Evolutionary conservation across 2,329 filamentous ascomycete species (phyloP), one percentile per base, ranked within the genome.

Genomic region (Fusarium redolens): DNA sequence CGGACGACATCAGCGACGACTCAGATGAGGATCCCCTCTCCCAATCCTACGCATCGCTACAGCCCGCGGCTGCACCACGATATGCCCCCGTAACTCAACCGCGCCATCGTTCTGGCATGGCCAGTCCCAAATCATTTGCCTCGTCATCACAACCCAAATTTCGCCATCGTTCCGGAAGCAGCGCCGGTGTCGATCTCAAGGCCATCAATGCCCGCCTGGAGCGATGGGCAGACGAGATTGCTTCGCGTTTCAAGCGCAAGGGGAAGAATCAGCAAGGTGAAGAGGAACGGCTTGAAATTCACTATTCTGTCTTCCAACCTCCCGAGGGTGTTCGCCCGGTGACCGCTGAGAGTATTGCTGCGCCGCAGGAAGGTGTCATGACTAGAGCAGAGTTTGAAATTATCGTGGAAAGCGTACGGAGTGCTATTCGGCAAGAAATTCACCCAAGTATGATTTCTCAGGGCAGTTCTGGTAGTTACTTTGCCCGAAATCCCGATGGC

Each of bases 401-500:
- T 43, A 90, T 97, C 38, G 92, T 98, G 20, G 93, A 97, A 77
- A 97, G 94, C 78, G 96, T 99, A n/a, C 88, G 93, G 72, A 84
- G 91, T 37, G 96, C 96, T 40, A 99, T 99, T 75, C 92, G 95
- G 78, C 90, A 97, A 80, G 95, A 94, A 44, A 90, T 96, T 55
- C 96, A 99, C 80, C 96, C 96, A 8, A 95, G 93, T 78, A 93
- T 99, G 90, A 99, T 99, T 75, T 92, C 95, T 0, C 96, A 99
- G 81, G 96, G 96, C 43, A 98, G 96, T 83, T 98, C 96, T 6
- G 96, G 96, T 54, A 98, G 95, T 82, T 99, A 99, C 84, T 99
- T 99, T 87, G 96, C 96, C 31, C 89, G 95, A 66, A 97, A 97
- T 78, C 90, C 90, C 2, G 92, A 96, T 63, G 96, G 96, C 57